Evolutionary conservation across 1,284 basidiomycete genomes (phyloP).

Genomic region (Boletellus deceptivus): DNA sequence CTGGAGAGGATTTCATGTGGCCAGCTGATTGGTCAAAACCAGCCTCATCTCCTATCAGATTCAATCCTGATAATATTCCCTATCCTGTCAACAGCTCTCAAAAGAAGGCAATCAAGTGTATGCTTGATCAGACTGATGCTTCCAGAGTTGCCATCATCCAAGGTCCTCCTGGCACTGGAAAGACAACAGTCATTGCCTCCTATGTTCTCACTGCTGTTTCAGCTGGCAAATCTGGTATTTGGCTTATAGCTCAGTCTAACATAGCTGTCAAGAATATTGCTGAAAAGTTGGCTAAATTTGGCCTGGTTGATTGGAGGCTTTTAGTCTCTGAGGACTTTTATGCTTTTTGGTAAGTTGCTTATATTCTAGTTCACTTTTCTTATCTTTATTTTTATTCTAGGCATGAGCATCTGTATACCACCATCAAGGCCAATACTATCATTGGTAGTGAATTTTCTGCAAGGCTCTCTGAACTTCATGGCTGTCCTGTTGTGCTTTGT

Average conservation of each 20-base stretch:
- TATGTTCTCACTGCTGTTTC: conserved; percentile 38
- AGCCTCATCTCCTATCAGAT: conserved; percentile 11
- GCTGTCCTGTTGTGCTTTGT: conserved; percentile 40
- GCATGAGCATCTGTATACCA: conserved; percentile 51
- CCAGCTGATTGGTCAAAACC: conserved; percentile 37
- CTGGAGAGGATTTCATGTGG: conserved; percentile 40
- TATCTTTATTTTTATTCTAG: conserved; percentile 28
- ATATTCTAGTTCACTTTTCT: neutral
- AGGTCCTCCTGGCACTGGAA: conserved; percentile 52
- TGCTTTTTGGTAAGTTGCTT: conserved; percentile 41
- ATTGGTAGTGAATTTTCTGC: conserved; percentile 31
- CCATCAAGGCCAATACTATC: conserved; percentile 38
- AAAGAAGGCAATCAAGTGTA: conserved; percentile 24
- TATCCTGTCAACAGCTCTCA: conserved; percentile 29
- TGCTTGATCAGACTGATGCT: conserved; percentile 26
- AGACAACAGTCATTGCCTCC: conserved; percentile 47
- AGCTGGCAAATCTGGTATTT: conserved; percentile 36
- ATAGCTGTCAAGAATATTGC: conserved; percentile 57
- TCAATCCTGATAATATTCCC: conserved; percentile 18
- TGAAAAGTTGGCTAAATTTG: conserved; percentile 44
- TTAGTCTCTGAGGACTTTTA: conserved; percentile 49
- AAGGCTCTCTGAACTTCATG: conserved; percentile 21
- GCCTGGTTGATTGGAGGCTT: conserved; percentile 41
- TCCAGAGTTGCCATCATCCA: conserved; percentile 37
- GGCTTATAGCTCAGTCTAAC: conserved; percentile 56